A percentile compares a stretch with the other conserved stretches of the same genome.
These are phyloP conservation scores for Populus hybrid DNA, from an alignment of 441 rosid species.

Conservation along the genomic window DNA sequence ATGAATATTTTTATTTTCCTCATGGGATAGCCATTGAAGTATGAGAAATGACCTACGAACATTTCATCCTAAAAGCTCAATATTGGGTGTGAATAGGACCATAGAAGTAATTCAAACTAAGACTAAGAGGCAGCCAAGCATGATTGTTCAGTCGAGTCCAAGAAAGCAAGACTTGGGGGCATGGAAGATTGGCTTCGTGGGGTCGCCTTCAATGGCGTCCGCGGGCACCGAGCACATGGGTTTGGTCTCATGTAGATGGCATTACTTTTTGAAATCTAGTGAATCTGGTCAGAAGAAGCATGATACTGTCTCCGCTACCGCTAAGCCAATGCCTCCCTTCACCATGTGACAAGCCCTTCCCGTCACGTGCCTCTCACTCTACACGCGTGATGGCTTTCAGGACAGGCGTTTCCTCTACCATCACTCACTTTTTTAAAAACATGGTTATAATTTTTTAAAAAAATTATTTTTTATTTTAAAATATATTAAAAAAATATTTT, in stretches of 20 bases:
- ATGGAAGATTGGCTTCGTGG: conserved; percentile 15
- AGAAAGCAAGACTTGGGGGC: neutral
- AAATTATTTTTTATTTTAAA: too few relatives aligned
- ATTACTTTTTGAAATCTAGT: neutral
- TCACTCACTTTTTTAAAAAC: too few relatives aligned
- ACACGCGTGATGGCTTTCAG: neutral
- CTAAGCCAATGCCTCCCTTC: neutral
- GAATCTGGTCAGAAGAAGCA: neutral
- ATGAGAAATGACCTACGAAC: too few relatives aligned
- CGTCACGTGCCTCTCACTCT: neutral
- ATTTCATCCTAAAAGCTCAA: too few relatives aligned
- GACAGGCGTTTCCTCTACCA: neutral
- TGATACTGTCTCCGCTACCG: neutral
- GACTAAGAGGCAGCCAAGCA: too few relatives aligned
- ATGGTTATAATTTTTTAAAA: too few relatives aligned
- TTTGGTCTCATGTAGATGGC: conserved; percentile 4
- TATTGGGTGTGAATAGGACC: too few relatives aligned
- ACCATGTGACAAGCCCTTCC: neutral
- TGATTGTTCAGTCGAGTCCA: too few relatives aligned
- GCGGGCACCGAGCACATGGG: conserved; percentile 22
- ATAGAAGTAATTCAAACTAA: too few relatives aligned
- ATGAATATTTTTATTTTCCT: too few relatives aligned
- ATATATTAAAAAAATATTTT: too few relatives aligned
- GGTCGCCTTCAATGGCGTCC: conserved; percentile 5
- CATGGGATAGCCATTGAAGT: too few relatives aligned